A percentile compares a stretch with the other conserved stretches of the same genome.
phyloP scores from a whole-genome alignment of 1,284 basidiomycete genomes.

The Fomitopsis pinicola region DNA sequence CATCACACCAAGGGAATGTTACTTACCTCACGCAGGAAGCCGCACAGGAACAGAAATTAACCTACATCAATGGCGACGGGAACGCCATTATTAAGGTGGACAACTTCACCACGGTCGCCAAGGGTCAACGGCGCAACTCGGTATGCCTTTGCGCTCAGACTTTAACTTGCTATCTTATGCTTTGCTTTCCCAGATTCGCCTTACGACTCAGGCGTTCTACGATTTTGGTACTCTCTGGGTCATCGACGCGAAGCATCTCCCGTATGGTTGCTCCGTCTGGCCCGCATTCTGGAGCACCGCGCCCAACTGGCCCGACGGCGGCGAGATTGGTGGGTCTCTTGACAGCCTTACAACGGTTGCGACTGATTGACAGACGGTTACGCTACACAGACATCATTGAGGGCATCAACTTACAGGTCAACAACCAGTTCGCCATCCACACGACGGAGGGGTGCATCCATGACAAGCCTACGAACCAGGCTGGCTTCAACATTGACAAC shows the following conservation, averaged over 20 bases:
- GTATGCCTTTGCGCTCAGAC: constrained; percentile 33
- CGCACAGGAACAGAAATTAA: constrained; percentile 41
- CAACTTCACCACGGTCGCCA: constrained; percentile 44
- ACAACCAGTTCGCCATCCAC: constrained; percentile 64
- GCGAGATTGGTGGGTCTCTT: constrained; percentile 42
- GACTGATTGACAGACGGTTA: background rate
- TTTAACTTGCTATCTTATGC: background rate
- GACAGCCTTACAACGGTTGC: background rate
- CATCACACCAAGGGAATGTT: constrained; percentile 39
- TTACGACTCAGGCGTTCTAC: constrained; percentile 49
- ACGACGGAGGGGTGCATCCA: constrained; percentile 34
- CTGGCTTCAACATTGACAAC: constrained; percentile 21
- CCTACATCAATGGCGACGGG: constrained; percentile 50
- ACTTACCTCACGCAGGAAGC: constrained; percentile 41
- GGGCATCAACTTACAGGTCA: constrained; percentile 33
- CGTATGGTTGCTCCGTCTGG: constrained; percentile 62
- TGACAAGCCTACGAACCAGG: constrained; percentile 21
- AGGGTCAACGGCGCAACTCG: constrained; percentile 49
- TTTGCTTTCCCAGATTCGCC: constrained; percentile 35
- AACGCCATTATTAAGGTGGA: constrained; percentile 60
- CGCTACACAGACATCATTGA: constrained; percentile 35
- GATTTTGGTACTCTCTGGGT: constrained; percentile 45
- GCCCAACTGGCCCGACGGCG: constrained; percentile 44
- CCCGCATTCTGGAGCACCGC: constrained; percentile 39
- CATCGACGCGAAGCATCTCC: constrained; percentile 44